Evolutionary conservation across 2,329 filamentous ascomycete species (phyloP).

Genomic region (Dothistroma septosporum): DNA sequence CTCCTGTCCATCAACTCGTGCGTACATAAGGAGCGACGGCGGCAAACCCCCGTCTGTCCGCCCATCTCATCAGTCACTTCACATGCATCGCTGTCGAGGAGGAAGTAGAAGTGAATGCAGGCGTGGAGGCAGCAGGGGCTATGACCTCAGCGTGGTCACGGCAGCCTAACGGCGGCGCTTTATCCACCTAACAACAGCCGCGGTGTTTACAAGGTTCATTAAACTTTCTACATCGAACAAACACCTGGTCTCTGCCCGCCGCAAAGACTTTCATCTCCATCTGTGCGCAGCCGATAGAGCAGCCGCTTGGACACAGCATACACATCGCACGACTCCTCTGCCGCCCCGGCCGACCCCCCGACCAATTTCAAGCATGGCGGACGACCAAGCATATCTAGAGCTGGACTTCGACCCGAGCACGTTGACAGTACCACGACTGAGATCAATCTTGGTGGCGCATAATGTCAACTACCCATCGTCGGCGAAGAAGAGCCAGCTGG

Average conservation of each 20-base stretch:
- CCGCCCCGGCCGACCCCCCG: background rate
- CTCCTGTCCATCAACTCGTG: too few species aligned
- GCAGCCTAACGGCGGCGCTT: background rate
- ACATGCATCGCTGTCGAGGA: background rate
- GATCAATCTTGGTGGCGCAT: slow-evolving; percentile 86
- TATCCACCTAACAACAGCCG: background rate
- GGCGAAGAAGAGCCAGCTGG: slow-evolving; percentile 85
- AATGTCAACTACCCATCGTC: slow-evolving; percentile 79
- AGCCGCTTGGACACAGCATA: background rate
- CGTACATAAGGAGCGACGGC: too few species aligned
- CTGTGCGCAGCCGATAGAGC: background rate
- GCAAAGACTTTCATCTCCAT: background rate
- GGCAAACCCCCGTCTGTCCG: too few species aligned
- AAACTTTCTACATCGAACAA: slow-evolving; percentile 1
- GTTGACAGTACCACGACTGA: slow-evolving; percentile 81
- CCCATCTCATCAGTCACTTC: background rate
- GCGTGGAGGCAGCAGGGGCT: background rate
- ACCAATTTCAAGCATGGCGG: slow-evolving; percentile 22
- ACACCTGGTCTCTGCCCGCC: slow-evolving; percentile 1
- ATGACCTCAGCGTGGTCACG: background rate
- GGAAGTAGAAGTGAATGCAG: background rate
- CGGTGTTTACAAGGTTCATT: background rate
- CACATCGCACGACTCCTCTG: background rate
- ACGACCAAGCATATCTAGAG: slow-evolving; percentile 78
- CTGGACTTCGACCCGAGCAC: slow-evolving; percentile 77